A percentile compares a stretch with the other conserved stretches of the same genome.
Evolutionary conservation across 805 yeast genomes (phyloP).

Genomic region (Sungouiella blattae): DNA sequence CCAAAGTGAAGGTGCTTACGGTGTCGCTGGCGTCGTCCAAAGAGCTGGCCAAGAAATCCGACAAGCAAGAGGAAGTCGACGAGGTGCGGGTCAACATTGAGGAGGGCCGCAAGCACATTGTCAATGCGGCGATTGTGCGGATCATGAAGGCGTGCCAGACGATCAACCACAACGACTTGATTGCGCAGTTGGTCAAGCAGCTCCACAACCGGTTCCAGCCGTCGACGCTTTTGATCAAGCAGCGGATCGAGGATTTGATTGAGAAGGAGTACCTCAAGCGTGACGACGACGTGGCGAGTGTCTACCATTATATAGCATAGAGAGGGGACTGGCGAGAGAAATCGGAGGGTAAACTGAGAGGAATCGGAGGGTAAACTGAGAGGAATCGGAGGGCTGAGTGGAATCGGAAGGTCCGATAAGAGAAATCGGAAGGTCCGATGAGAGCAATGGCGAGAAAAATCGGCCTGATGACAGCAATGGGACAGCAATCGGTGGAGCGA

Average conservation of each 20-base stretch:
- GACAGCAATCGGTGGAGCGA: too few species aligned
- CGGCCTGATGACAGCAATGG: too few species aligned
- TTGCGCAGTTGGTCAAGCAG: conserved; percentile 62
- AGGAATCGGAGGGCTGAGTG: too few species aligned
- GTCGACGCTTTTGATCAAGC: conserved; percentile 61
- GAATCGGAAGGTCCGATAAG: too few species aligned
- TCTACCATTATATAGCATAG: conserved; percentile 72
- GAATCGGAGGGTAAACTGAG: too few species aligned
- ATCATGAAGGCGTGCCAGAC: conserved; percentile 76
- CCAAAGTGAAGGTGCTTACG: conserved; percentile 71
- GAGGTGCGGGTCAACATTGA: conserved; percentile 55
- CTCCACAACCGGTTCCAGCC: conserved; percentile 66
- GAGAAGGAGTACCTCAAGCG: conserved; percentile 81
- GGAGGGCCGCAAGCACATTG: conserved; percentile 61
- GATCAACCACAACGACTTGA: conserved; percentile 58
- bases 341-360: too few species aligned
- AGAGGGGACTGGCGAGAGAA: too few species aligned
- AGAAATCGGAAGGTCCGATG: too few species aligned
- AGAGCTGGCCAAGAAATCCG: conserved; percentile 33
- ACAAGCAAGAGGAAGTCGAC: conserved; percentile 50
- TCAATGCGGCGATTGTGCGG: conserved; percentile 85
- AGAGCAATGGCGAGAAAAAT: too few species aligned
- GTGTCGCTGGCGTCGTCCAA: conserved; percentile 39
- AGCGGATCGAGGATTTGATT: conserved; percentile 67
- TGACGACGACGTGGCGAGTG: conserved; percentile 54